Evolutionary conservation across 441 rosid species (phyloP), one percentile per base, ranked within the genome.

Genomic region (Manihot esculenta): DNA sequence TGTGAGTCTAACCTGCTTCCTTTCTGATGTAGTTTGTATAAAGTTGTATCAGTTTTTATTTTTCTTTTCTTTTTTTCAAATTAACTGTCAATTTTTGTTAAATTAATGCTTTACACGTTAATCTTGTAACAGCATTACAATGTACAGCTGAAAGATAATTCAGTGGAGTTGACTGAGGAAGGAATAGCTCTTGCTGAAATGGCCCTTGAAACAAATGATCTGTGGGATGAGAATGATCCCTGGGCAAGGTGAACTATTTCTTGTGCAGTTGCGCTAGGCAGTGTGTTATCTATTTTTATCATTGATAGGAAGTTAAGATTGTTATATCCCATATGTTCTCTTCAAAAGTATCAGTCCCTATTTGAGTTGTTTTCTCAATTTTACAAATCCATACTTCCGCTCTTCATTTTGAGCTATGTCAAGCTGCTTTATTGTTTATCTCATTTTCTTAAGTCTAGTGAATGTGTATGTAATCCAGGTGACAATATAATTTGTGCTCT

Each of bases 211-310:
- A 94, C 99, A 64, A 80, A 81, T 81, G 99, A 94, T 76, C 80
- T 94, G 65, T 94, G 98, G 98, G 96, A 91, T 75, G 98, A 94
- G 78, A 94, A 85, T 85, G 97, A 94, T 78, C 99, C 93, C 66
- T 94, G 99, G 99, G 99, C 99, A 24, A 94, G 97, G 99, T 87
- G 76, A 78, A 38, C 42, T 38, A 38, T 38, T 71, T 61, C 24
- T 76, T n/a, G n/a, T n/a, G n/a, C n/a, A n/a, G n/a, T 62, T 76
- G 76, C 18, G 41, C 60, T 47, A 38, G 64, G 64, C 61, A 10
- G 48, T 70, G 48, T 74, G 59, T 42, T 45, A 45, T 72, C 47
- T 18, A 18, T 21, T 51, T 49, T 54, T 60, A 21, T 51, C 18
- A 64, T 51, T 62, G 69, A 66, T 27, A n/a, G 24, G 50, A 59